These are phyloP conservation scores for Alternaria triticimaculans DNA, from an alignment of 2,329 filamentous ascomycete species.

Conservation along the genomic window DNA sequence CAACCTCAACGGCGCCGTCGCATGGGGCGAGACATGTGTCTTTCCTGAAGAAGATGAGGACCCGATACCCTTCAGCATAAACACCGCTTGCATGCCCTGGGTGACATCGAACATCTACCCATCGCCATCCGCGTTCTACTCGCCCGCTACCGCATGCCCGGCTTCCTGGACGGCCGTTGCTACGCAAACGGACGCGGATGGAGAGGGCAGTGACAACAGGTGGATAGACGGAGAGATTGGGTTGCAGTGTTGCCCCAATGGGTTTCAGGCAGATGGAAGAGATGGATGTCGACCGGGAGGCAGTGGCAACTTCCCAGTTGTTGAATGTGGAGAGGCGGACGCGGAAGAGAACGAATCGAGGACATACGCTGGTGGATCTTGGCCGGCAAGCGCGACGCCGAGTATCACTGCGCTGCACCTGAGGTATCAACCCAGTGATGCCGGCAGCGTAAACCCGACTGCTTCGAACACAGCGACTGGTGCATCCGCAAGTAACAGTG, in stretches of 20 bases:
- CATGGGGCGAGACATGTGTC: constrained; percentile 86
- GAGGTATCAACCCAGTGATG: constrained; percentile 21
- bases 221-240: constrained; percentile 29
- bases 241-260: constrained; percentile 32
- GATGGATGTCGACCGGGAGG: constrained; percentile 19
- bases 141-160: constrained; percentile 32
- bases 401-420: constrained; percentile 23
- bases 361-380: constrained; percentile 16
- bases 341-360: constrained; percentile 26
- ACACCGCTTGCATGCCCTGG: constrained; percentile 53
- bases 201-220: constrained; percentile 7
- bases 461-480: neutral
- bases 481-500: neutral
- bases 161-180: constrained; percentile 27
- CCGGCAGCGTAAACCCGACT: constrained; percentile 5
- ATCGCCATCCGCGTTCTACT: constrained; percentile 24
- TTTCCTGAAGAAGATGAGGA: constrained; percentile 77
- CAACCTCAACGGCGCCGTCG: constrained; percentile 14
- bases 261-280: constrained; percentile 22
- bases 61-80: constrained; percentile 78
- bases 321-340: constrained; percentile 30
- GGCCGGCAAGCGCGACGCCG: constrained; percentile 18
- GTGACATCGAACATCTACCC: constrained; percentile 18
- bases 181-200: constrained; percentile 19
- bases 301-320: constrained; percentile 17